phyloP scores from a whole-genome alignment of 768 basidiomycete species.

The Roridomyces roridus region DNA sequence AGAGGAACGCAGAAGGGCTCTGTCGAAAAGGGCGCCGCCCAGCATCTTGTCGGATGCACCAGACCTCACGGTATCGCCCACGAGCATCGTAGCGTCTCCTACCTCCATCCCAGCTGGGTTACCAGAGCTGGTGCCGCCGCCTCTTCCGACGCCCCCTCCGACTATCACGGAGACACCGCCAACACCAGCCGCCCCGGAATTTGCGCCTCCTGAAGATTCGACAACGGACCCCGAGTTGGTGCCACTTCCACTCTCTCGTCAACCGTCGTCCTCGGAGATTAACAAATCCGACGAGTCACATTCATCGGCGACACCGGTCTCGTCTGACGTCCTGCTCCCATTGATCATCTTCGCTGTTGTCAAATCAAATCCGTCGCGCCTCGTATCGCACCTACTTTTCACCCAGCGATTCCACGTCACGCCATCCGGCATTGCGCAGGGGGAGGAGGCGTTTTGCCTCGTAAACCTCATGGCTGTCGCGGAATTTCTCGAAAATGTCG shows the following conservation, averaged over 20 bases:
- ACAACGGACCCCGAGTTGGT: slow-evolving; percentile 11
- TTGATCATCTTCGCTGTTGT: slow-evolving; percentile 95
- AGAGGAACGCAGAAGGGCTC: slow-evolving; percentile 42
- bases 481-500: slow-evolving; percentile 95
- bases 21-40: slow-evolving; percentile 16
- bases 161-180: slow-evolving; percentile 1
- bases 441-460: slow-evolving; percentile 91
- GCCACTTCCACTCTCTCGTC: slow-evolving; percentile 10
- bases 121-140: slow-evolving; percentile 6
- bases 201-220: not conserved
- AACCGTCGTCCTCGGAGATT: slow-evolving; percentile 1
- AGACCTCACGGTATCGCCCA: slow-evolving; percentile 4
- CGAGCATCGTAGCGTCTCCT: not conserved
- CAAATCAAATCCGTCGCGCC: slow-evolving; percentile 85
- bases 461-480: slow-evolving; percentile 96
- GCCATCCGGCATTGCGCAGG: slow-evolving; percentile 47
- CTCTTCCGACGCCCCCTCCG: slow-evolving; percentile 17
- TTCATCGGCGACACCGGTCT: slow-evolving; percentile 30
- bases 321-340: slow-evolving; percentile 90
- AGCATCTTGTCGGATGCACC: slow-evolving; percentile 8
- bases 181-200: not conserved
- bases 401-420: slow-evolving; percentile 60
- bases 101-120: not conserved
- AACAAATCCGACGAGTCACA: not conserved
- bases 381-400: slow-evolving; percentile 75